Base-by-base conservation (phyloP, 23 red algal species). In the Gracilariopsis chorda region DNA sequence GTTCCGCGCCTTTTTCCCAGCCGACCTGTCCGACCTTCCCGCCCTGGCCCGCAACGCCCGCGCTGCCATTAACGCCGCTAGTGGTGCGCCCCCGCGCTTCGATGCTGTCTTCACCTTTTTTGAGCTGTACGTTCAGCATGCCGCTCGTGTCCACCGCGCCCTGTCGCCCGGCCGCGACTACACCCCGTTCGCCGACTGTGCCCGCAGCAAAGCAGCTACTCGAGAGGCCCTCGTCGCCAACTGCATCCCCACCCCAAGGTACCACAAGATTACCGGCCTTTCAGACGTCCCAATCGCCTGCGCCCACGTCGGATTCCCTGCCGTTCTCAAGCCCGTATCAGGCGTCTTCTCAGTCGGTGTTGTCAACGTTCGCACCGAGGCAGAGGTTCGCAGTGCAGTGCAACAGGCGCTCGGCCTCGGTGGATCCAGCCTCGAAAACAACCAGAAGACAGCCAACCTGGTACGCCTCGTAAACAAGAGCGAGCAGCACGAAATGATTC, bases 341-440 rank as follows among this genome's bases (percentile, higher is more conserved):
- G 97, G 97, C 39, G 90, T 90, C 33, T 90, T 93, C 60, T 94
- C 90, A 10, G 92, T 99, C 77, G 97, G 97, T 42, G 97, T 99
- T 17, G 83, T 65, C 37, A 48, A 77, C 37, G 88, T 96, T 25
- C 53, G 80, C 7, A 43, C 27, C 37, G 44, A n/a, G 39, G 39
- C 94, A 47, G 68, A 91, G 1, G 83, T 75, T 30, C 19, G 77
- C 41, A 57, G 71, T 20, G 86, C 84, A 2, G 94, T 86, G 51
- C 28, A 41, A 23, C 78, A 94, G 62, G 28, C 96, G 35, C 3
- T 82, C 7, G n/a, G n/a, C n/a, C n/a, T n/a, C n/a, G n/a, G n/a
- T n/a, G n/a, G n/a, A n/a, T 47, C 91, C 12, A 92, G 42, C 7
- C 32, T 96, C 37, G 67, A 96, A 48, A 76, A 83, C 2, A 49